Percentiles rank a stretch among this genome's conserved stretches.
phyloP scores from a whole-genome alignment of 148 eudicot genomes.

The Rheum nobile region DNA sequence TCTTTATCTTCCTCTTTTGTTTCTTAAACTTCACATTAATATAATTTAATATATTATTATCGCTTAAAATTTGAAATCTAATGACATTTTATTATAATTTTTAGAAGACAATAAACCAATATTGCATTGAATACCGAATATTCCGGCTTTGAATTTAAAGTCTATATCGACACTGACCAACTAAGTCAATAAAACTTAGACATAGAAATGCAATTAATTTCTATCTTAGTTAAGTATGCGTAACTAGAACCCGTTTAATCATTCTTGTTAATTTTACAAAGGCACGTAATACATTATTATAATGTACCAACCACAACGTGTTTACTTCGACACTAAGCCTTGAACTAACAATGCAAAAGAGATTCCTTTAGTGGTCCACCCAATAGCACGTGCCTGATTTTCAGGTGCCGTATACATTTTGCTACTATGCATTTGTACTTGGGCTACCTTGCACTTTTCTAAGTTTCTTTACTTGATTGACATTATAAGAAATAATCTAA shows the following conservation, averaged over 20 bases:
- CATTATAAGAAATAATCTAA: not conserved
- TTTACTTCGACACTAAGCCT: conserved; percentile 5
- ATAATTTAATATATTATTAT: too few relatives aligned
- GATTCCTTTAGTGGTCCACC: not conserved
- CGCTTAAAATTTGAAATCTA: too few relatives aligned
- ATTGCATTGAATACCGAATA: too few relatives aligned
- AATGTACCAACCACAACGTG: not conserved
- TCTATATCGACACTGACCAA: too few relatives aligned
- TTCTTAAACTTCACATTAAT: too few relatives aligned
- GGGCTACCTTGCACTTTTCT: too few relatives aligned
- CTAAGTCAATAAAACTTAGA: too few relatives aligned
- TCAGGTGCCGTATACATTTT: not conserved
- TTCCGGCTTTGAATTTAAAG: too few relatives aligned
- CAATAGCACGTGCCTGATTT: not conserved
- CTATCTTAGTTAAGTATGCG: not conserved
- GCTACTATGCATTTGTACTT: not conserved
- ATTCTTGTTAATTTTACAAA: not conserved
- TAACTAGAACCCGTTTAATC: not conserved
- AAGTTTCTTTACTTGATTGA: not conserved
- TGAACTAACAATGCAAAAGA: not conserved
- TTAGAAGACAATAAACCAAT: too few relatives aligned
- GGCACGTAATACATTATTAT: not conserved
- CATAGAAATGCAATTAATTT: too few relatives aligned
- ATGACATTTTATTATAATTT: too few relatives aligned
- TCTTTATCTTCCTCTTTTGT: too few relatives aligned